Conservation (phyloP, 2,329 filamentous ascomycete genomes). For the Fusarium zealandicum region DNA sequence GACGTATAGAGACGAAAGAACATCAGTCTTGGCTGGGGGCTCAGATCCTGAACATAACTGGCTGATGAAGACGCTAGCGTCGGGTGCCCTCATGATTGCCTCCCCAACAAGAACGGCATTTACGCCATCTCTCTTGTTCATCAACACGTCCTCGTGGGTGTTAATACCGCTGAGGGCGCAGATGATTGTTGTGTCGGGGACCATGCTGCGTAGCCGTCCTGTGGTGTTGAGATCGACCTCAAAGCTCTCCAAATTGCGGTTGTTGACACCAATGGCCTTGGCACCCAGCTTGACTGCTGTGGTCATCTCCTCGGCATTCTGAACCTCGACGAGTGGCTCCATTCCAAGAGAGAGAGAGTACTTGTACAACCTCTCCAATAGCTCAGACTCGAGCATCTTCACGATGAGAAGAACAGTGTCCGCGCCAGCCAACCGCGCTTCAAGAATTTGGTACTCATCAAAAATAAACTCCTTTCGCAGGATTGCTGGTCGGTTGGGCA, state of each 20-base stretch:
- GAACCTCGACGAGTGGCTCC: conserved; percentile 97
- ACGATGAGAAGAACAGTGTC: conserved; percentile 96
- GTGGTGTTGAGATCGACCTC: conserved; percentile 96
- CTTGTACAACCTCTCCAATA: conserved; percentile 79
- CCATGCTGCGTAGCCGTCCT: conserved; percentile 84
- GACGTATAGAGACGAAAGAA: conserved; percentile 67
- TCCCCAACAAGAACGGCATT: conserved; percentile 94
- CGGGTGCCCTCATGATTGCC: conserved; percentile 88
- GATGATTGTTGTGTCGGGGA: conserved; percentile 84
- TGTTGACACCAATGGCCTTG: conserved; percentile 96
- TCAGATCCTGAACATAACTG: conserved; percentile 74
- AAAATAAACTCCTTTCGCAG: conserved; percentile 97
- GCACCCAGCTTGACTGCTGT: conserved; percentile 85
- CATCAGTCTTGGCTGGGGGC: conserved; percentile 45
- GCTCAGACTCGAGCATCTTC: conserved; percentile 87
- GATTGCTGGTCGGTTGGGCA: conserved; percentile 91
- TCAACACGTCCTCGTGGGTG: conserved; percentile 83
- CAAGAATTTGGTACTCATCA: conserved; percentile 96
- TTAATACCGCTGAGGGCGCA: conserved; percentile 96
- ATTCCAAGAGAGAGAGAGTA: conserved; percentile 92
- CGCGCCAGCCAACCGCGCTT: conserved; percentile 89
- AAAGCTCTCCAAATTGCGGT: conserved; percentile 94
- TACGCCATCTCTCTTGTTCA: conserved; percentile 88
- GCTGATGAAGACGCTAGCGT: conserved; percentile 83
- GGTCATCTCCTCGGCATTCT: conserved; percentile 92